Base-by-base conservation (phyloP, 805 yeast species). In the Spathaspora hagerdaliae region DNA sequence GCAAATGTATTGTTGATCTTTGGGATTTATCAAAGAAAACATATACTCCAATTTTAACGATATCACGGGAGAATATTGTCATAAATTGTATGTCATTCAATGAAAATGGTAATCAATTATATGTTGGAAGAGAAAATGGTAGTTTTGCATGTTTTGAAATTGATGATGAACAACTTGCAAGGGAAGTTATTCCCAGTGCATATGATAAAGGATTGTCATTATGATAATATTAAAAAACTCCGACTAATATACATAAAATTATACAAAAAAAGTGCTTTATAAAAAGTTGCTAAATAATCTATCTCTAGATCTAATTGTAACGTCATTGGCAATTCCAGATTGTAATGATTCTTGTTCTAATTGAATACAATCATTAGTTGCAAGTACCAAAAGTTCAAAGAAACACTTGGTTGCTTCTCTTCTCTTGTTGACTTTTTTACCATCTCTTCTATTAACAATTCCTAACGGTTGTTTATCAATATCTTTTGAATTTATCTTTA, bases 301-400 rank as follows among this genome's bases (percentile, higher is more conserved):
- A 40, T 75, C 73, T 53, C 72, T 78, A 9, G 79, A 67, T 15
- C 63, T 59, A 33, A 87, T 73, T n/a, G 51, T 53, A 46, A 88
- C 82, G 34, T 76, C 79, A 5, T 83, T 84, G 51, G 82, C 87
- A 15, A 84, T 55, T 11, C 12, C 32, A 9, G 32, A 9, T 29
- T 29, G 55, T 55, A 9, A 58, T 56, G 12, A 51, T 52, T 73
- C 71, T 65, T 88, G 96, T 33, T 78, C 64, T 36, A 89, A 62
- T 12, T 70, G 67, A 39, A 90, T 67, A 44, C 92, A 83, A 53
- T 85, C 90, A 38, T 81, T 73, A 6, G 94, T 83, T 1, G 95
- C 95, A 46, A 90, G 71, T 3, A 89, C 92, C 53, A 90, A 71
- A 59, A 90, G 61, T 60, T 90, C 96, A 56, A 89, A 90, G 64